Evolutionary conservation across 139 green algal genomes (phyloP).

Genomic region (Coccomyxa sp.): DNA sequence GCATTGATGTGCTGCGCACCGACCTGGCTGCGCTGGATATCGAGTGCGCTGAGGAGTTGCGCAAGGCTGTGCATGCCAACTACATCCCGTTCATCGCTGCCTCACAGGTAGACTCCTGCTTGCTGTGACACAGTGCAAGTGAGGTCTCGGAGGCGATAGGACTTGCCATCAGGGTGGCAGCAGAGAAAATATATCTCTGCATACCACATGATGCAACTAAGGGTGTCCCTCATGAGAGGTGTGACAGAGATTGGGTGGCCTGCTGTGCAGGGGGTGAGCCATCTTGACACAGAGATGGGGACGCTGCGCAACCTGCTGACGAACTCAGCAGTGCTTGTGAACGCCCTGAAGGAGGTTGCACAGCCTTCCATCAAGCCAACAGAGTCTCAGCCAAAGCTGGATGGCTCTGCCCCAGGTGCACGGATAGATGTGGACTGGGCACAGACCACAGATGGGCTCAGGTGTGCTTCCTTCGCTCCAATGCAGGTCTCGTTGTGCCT

Average conservation of each 20-base stretch:
- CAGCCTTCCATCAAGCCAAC: background rate
- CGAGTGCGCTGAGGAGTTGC: conserved; percentile 30
- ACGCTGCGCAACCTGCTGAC: conserved; percentile 28
- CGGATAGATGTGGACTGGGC: conserved; percentile 1
- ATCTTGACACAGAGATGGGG: conserved; percentile 33
- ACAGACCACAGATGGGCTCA: background rate
- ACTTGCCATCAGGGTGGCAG: background rate
- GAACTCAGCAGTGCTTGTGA: conserved; percentile 9
- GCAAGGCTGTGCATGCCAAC: conserved; percentile 26
- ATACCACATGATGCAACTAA: background rate
- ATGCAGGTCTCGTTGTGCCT: background rate
- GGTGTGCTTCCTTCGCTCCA: background rate
- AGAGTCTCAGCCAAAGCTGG: background rate
- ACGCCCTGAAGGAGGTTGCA: conserved; percentile 22
- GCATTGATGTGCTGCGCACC: conserved; percentile 30
- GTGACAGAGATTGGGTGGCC: background rate
- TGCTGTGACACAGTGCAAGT: background rate
- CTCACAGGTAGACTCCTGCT: conserved; percentile 6
- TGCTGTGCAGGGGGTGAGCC: conserved; percentile 21
- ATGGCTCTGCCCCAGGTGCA: background rate
- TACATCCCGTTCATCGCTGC: conserved; percentile 28
- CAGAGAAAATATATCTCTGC: background rate
- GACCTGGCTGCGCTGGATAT: conserved; percentile 28
- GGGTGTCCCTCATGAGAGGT: background rate
- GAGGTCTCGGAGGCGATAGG: no score